phyloP scores from a whole-genome alignment of 257 asterid species.

The Ilex aquifolium region DNA sequence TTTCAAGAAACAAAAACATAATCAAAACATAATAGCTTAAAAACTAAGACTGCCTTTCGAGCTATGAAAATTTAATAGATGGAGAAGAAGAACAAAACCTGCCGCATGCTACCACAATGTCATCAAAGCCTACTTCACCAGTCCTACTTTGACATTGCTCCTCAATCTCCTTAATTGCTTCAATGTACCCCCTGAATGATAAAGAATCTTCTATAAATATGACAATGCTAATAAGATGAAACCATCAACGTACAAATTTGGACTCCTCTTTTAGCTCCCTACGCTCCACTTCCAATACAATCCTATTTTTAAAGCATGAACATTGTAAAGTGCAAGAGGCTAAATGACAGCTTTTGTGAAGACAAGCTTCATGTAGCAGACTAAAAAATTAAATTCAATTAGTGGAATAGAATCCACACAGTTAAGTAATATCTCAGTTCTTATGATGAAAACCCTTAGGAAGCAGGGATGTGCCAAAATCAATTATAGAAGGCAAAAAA shows the following conservation, averaged over 20 bases:
- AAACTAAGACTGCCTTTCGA: not conserved
- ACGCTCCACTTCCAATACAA: no score
- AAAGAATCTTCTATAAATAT: not conserved
- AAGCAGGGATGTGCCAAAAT: no score
- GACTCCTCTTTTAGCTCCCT: not conserved
- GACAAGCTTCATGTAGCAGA: no score
- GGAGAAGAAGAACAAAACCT: constrained; percentile 38
- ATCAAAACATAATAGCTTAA: not conserved
- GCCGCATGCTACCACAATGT: constrained; percentile 92
- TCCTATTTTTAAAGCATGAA: no score
- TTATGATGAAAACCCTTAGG: no score
- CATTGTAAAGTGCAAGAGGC: no score
- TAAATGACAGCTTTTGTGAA: no score
- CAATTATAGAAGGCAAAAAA: no score
- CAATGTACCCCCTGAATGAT: constrained; percentile 80
- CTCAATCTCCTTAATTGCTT: constrained; percentile 83
- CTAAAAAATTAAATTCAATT: no score
- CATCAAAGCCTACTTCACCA: constrained; percentile 43
- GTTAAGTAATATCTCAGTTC: no score
- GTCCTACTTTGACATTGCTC: constrained; percentile 44
- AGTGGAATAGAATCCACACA: no score
- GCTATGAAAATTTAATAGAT: not conserved
- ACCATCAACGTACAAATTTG: not conserved
- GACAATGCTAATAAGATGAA: not conserved
- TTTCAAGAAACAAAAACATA: no score